Evolutionary conservation across 768 basidiomycete species (phyloP), one percentile per base, ranked within the genome.

Genomic region (Auricularia heimuer): DNA sequence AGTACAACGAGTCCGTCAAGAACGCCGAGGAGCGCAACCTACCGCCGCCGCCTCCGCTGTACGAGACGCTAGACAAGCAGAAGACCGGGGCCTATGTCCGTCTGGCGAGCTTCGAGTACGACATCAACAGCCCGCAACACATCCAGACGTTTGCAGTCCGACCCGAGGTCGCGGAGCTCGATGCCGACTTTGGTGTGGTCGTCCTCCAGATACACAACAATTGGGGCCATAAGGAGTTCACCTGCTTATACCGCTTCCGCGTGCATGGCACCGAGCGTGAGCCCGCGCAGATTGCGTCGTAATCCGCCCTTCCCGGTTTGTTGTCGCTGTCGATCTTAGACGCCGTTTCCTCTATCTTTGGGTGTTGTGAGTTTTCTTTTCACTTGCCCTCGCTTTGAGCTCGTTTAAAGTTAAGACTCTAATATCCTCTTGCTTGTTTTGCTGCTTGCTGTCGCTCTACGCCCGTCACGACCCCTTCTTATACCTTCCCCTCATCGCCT

Each of bases 231-330:
- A 79, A 81, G 4, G 85, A 88, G 65, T 92, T 83, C 72, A 97
- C 95, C 0, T 98, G 96, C 75, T 75, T 98, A 45, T 98, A 94
- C 75, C 85, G 91, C 54, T 78, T 93, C 76, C 83, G 91, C 54
- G 89, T 91, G 36, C 90, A 92, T 70, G 91, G 91, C 29, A 18
- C 56, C 24, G 56, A 60, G 56, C 21, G 18, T 16, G 47, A 12
- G 18, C 54, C 54, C 54, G 12, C 51, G 34, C 54, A 21, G 45
- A n/a, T 64, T 29, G 8, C 56, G 24, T 35, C 34, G 56, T 35
- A 12, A 18, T 60, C 18, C 14, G 16, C 56, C 56, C 56, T 35
- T 29, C 12, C 39, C 39, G 12, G 4, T 18, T 60, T 7, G 56
- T 29, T 29, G 29, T 29, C 29, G 29, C 56, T 6, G 8, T 60